Percentiles rank a stretch among this genome's conserved stretches.
These are phyloP conservation scores for Taiozyma sp. DNA, from an alignment of 1,139 yeast species.

Conservation along the genomic window DNA sequence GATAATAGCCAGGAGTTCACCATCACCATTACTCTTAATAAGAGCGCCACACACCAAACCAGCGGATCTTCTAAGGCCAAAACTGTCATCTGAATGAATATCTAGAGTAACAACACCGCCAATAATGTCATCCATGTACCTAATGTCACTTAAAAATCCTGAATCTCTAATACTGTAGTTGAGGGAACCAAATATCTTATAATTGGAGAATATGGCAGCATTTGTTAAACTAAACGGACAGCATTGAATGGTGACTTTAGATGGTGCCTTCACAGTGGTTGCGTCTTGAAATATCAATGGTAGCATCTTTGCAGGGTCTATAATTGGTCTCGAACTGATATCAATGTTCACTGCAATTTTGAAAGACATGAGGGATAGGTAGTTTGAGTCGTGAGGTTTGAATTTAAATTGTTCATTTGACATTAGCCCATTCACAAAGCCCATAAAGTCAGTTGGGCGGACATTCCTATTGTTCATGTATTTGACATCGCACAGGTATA, in stretches of 20 bases:
- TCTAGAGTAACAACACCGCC: slow-evolving; percentile 46
- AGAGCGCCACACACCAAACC: slow-evolving; percentile 55
- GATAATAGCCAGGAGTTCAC: slow-evolving; percentile 47
- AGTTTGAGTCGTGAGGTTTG: slow-evolving; percentile 8
- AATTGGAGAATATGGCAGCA: slow-evolving; percentile 50
- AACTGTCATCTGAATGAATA: background rate
- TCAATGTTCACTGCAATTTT: background rate
- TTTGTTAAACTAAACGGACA: slow-evolving; percentile 60
- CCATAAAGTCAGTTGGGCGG: background rate
- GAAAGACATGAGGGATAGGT: slow-evolving; percentile 6
- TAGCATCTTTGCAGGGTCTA: slow-evolving; percentile 5
- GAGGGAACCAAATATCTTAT: slow-evolving; percentile 42
- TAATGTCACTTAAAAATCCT: slow-evolving; percentile 45
- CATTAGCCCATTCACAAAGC: slow-evolving; percentile 13
- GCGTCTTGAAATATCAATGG: slow-evolving; percentile 9
- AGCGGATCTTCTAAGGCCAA: slow-evolving; percentile 21
- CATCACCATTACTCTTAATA: slow-evolving; percentile 53
- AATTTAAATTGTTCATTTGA: slow-evolving; percentile 15
- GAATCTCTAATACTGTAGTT: slow-evolving; percentile 29
- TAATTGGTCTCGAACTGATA: slow-evolving; percentile 1
- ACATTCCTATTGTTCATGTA: background rate
- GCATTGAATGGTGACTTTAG: slow-evolving; percentile 30
- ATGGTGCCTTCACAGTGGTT: slow-evolving; percentile 9
- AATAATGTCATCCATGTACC: slow-evolving; percentile 60
- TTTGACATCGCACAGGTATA: slow-evolving; percentile 7